Percentiles rank a stretch among this genome's conserved stretches.
Conservation (phyloP, 2,329 filamentous ascomycete species). For the Botrytis medusae region DNA sequence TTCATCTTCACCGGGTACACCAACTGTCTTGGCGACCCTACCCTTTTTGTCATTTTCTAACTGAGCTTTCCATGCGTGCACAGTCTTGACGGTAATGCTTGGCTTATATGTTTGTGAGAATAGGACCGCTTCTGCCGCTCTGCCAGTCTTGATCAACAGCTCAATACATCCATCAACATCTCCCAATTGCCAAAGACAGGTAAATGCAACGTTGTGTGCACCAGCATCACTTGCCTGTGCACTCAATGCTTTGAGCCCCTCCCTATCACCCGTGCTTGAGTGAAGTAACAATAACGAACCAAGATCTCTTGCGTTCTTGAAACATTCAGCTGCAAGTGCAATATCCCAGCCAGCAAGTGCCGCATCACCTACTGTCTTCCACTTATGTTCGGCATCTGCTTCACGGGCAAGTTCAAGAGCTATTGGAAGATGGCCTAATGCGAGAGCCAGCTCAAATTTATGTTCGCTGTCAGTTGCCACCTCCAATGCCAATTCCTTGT, state of each 20-base stretch:
- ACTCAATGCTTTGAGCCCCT: slow-evolving; percentile 71
- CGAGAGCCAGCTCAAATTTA: slow-evolving; percentile 88
- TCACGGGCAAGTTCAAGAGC: slow-evolving; percentile 80
- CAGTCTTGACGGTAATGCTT: slow-evolving; percentile 65
- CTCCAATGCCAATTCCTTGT: slow-evolving; percentile 92
- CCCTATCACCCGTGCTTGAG: slow-evolving; percentile 77
- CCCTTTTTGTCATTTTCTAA: slow-evolving; percentile 83
- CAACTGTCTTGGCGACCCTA: slow-evolving; percentile 80
- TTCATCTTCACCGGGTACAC: slow-evolving; percentile 76
- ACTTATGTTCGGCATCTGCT: slow-evolving; percentile 91
- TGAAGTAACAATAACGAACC: slow-evolving; percentile 86
- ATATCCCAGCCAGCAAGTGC: slow-evolving; percentile 87
- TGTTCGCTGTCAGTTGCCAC: slow-evolving; percentile 95
- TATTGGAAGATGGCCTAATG: slow-evolving; percentile 78
- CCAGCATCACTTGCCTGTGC: slow-evolving; percentile 72
- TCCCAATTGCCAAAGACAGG: slow-evolving; percentile 81
- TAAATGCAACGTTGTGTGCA: slow-evolving; percentile 91
- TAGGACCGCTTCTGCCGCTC: slow-evolving; percentile 81
- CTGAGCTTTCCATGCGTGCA: slow-evolving; percentile 75
- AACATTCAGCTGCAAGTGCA: slow-evolving; percentile 86
- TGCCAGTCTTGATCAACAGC: slow-evolving; percentile 74
- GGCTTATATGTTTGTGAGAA: slow-evolving; percentile 97
- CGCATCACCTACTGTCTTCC: slow-evolving; percentile 95
- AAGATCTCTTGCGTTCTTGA: slow-evolving; percentile 84
- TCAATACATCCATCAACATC: slow-evolving; percentile 81